These are phyloP conservation scores for Epichloe bromicola DNA, from an alignment of 2,329 filamentous ascomycete species.

Conservation along the genomic window DNA sequence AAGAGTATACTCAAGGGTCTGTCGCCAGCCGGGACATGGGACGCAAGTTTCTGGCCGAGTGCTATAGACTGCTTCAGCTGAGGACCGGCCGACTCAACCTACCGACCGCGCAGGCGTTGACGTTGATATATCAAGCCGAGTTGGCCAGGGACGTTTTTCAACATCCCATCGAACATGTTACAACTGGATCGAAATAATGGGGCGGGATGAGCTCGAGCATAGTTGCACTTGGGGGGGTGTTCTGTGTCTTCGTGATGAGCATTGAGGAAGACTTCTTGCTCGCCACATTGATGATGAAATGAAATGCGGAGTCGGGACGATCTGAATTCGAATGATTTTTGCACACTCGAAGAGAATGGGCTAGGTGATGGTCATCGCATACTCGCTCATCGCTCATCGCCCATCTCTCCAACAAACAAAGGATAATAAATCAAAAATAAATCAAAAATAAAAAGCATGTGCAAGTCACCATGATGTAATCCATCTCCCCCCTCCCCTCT, in stretches of 20 bases:
- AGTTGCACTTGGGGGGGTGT: not conserved
- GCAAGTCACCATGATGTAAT: not conserved
- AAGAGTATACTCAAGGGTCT: not conserved
- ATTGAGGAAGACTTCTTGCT: not conserved
- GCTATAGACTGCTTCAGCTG: not conserved
- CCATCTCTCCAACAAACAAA: too few species aligned
- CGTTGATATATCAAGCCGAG: slow-evolving; percentile 4
- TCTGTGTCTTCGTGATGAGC: too few species aligned
- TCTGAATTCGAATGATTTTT: too few species aligned
- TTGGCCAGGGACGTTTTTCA: not conserved
- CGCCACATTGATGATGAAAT: not conserved
- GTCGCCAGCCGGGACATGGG: not conserved
- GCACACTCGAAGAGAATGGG: too few species aligned
- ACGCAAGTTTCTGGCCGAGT: not conserved
- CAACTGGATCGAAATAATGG: not conserved
- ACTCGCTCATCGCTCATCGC: too few species aligned
- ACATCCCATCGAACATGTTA: not conserved
- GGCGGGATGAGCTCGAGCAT: not conserved
- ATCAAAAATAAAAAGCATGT: too few species aligned
- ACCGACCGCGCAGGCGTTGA: slow-evolving; percentile 1
- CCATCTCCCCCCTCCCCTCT: not conserved
- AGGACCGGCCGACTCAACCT: not conserved
- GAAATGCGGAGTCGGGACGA: not conserved
- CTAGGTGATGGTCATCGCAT: too few species aligned
- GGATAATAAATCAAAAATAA: too few species aligned